Evolutionary conservation across 1,139 yeast genomes (phyloP).

Genomic region (Suhomyces guaymorum): DNA sequence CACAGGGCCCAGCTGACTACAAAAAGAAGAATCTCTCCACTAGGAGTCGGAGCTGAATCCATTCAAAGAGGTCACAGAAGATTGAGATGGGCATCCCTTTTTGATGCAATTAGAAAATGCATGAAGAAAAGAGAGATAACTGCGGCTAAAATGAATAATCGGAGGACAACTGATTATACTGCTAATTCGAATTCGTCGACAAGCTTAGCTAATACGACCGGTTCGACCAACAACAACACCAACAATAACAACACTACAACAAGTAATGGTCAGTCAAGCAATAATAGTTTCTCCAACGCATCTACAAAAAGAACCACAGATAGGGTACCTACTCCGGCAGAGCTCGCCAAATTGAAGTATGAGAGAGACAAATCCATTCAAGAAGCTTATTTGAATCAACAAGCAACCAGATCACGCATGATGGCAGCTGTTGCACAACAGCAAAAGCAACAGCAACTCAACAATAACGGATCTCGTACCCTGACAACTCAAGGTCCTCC

Average conservation of each 20-base stretch:
- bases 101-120: constrained; percentile 89
- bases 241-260: not conserved
- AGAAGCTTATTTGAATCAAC: constrained; percentile 65
- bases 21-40: constrained; percentile 83
- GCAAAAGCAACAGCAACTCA: constrained; percentile 26
- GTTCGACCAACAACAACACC: constrained; percentile 5
- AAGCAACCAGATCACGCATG: constrained; percentile 40
- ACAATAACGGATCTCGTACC: constrained; percentile 3
- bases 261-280: not conserved
- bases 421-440: constrained; percentile 45
- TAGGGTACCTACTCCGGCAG: constrained; percentile 73
- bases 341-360: constrained; percentile 73
- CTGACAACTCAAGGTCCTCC: no score
- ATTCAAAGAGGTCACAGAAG: constrained; percentile 90
- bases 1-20: constrained; percentile 85
- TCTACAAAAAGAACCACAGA: constrained; percentile 29
- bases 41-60: constrained; percentile 89
- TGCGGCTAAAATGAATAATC: constrained; percentile 36
- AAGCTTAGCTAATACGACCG: constrained; percentile 1
- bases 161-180: constrained; percentile 38
- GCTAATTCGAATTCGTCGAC: constrained; percentile 25
- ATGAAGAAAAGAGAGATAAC: constrained; percentile 80
- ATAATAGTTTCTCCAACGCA: constrained; percentile 4
- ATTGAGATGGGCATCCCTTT: constrained; percentile 93
- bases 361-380: constrained; percentile 85